Conservation (phyloP, 2,329 filamentous ascomycete species). For the Thermothelomyces thermophilus region DNA sequence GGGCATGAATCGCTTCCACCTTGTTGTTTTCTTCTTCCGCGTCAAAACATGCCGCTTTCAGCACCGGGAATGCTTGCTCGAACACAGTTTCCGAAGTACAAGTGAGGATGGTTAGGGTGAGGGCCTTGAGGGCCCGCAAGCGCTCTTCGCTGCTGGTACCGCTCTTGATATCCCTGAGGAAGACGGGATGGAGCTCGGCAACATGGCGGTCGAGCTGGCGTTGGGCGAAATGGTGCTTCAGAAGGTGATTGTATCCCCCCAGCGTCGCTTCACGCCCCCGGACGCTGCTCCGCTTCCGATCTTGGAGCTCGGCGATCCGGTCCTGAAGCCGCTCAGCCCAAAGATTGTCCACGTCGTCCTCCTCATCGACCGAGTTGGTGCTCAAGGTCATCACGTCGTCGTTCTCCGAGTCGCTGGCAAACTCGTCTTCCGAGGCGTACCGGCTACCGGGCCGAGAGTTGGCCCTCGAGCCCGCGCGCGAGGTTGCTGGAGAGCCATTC, state of each 20-base stretch:
- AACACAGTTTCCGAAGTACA: slow-evolving; percentile 60
- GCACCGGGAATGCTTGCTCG: slow-evolving; percentile 48
- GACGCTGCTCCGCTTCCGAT: slow-evolving; percentile 69
- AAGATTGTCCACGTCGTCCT: slow-evolving; percentile 51
- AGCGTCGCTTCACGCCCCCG: slow-evolving; percentile 63
- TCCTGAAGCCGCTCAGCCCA: slow-evolving; percentile 59
- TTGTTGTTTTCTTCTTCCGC: slow-evolving; percentile 60
- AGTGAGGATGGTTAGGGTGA: slow-evolving; percentile 64
- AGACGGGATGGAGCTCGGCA: slow-evolving; percentile 55
- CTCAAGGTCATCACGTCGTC: slow-evolving; percentile 42
- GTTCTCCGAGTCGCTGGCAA: slow-evolving; percentile 45
- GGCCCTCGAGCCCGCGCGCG: slow-evolving; percentile 49
- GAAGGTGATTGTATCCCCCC: slow-evolving; percentile 53
- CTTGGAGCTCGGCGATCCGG: slow-evolving; percentile 63
- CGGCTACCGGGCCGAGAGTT: slow-evolving; percentile 55
- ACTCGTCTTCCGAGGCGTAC: slow-evolving; percentile 59
- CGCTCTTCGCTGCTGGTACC: slow-evolving; percentile 64
- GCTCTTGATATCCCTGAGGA: slow-evolving; percentile 64
- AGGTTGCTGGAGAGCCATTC: slow-evolving; percentile 51
- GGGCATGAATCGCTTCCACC: slow-evolving; percentile 63
- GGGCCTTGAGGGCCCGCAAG: slow-evolving; percentile 62
- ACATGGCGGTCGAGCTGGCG: slow-evolving; percentile 54
- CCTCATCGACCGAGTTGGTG: slow-evolving; percentile 53
- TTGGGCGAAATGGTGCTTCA: slow-evolving; percentile 62
- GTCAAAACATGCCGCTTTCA: slow-evolving; percentile 61